Evolutionary conservation across 139 green algal species (phyloP), one percentile per base, ranked within the genome.

Genomic region (Ulvella scutata): DNA sequence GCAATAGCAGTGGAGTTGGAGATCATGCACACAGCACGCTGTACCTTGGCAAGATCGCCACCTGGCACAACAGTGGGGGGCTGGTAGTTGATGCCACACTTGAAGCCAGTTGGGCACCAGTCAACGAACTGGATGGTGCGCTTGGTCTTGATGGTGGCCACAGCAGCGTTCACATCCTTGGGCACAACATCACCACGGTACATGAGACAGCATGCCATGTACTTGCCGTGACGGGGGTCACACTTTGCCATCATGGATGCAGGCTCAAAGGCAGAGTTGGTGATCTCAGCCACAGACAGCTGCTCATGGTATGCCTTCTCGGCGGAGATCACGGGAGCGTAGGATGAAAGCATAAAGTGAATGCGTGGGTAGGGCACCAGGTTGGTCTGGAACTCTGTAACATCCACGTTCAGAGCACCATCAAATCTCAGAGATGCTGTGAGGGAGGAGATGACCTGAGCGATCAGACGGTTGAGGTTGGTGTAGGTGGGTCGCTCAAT

Each of bases 31-130:
- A 95, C 90, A 38, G 90, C 89, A 74, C 90, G 88, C 87, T 95
- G 88, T 33, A 96, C 90, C 90, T 96, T 96, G 81, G 90, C 90
- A 43, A 96, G 84, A 76, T 96, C 90, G 77, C 88, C 90, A 76
- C 90, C 90, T 51, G 62, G 92, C 51, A 98, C 94, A n/a, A 98
- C 92, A 43, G 92, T 98, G 75, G 95, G 95, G 3, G 94, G 94
- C 92, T 98, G 94, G 92, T 97, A 98, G 93, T 98, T 99, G 90
- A 99, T 98, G 83, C 94, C 94, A 84, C 93, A 98, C 92, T 99
- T 99, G 90, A 99, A 99, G 72, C 92, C 94, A 59, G 94, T 98
- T 78, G 93, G 93, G 88, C 92, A 98, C 94, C 94, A 99, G 88
- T 98, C 94, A 23, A 98, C 94, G 75, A 95, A 95, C 84, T 98